phyloP scores from a whole-genome alignment of 257 asterid genomes.

The Salvia rosmarinus region DNA sequence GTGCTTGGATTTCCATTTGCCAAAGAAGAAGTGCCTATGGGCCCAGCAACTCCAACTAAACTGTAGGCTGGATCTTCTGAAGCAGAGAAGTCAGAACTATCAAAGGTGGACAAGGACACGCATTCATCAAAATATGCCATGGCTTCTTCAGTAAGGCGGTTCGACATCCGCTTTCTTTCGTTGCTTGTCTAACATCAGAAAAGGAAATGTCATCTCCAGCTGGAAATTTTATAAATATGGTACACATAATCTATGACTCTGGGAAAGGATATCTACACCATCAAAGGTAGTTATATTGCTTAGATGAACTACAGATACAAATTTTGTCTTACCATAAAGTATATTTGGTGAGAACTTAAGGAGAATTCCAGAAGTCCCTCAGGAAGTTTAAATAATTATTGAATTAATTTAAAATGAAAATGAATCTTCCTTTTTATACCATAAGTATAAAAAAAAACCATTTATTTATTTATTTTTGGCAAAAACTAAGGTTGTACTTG shows the following conservation, averaged over 20 bases:
- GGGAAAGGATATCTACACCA: conserved; percentile 8
- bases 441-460: no score
- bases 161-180: conserved; percentile 77
- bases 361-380: no score
- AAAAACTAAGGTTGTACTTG: background rate
- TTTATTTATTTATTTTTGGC: background rate
- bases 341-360: no score
- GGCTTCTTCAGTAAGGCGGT: conserved; percentile 88
- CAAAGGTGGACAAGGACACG: conserved; percentile 88
- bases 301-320: background rate
- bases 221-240: conserved; percentile 1
- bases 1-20: conserved; percentile 45
- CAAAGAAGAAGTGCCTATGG: conserved; percentile 34
- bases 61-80: conserved; percentile 66
- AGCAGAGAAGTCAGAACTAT: conserved; percentile 97
- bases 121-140: conserved; percentile 91
- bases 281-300: background rate
- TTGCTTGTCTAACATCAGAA: conserved; percentile 68
- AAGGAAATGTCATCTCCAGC: conserved; percentile 29
- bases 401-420: no score
- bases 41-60: conserved; percentile 43
- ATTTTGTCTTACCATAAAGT: background rate
- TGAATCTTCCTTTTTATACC: no score
- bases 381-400: no score
- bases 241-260: background rate